These are phyloP conservation scores for Pestalotiopsis sp. DNA, from an alignment of 2,329 filamentous ascomycete species.

Conservation along the genomic window DNA sequence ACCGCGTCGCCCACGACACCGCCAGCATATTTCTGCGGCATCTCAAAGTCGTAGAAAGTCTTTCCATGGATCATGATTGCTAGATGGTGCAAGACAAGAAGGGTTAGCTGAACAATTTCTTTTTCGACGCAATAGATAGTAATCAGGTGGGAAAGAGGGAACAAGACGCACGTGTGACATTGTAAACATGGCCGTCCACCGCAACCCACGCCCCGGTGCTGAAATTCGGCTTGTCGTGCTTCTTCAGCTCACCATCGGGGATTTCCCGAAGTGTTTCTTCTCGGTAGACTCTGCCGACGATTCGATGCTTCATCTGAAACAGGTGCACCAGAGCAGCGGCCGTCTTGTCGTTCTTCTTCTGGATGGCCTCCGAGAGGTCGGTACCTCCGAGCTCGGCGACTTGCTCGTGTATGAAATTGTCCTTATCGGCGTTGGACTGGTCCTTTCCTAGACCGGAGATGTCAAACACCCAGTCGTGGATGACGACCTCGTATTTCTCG, in stretches of 20 bases:
- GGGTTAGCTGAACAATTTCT: neutral
- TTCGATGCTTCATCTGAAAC: slow-evolving; percentile 9
- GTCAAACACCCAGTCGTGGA: slow-evolving; percentile 21
- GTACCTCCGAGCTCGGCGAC: slow-evolving; percentile 8
- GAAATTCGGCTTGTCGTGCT: slow-evolving; percentile 7
- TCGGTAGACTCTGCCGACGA: slow-evolving; percentile 13
- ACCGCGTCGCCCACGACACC: neutral
- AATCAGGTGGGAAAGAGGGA: neutral
- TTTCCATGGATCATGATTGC: slow-evolving; percentile 12
- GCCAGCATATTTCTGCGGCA: slow-evolving; percentile 9
- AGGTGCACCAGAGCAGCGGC: slow-evolving; percentile 12
- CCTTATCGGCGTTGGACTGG: neutral
- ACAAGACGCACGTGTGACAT: slow-evolving; percentile 15
- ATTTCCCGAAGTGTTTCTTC: slow-evolving; percentile 6
- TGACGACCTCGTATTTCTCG: slow-evolving; percentile 11
- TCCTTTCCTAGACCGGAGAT: slow-evolving; percentile 14
- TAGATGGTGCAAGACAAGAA: neutral
- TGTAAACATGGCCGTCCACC: slow-evolving; percentile 12
- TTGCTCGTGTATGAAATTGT: neutral
- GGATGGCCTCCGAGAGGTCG: slow-evolving; percentile 11
- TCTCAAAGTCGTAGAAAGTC: neutral
- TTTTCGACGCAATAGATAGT: neutral
- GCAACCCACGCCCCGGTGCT: slow-evolving; percentile 11
- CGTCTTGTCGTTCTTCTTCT: neutral
- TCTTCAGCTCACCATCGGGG: slow-evolving; percentile 12